phyloP scores from a whole-genome alignment of 768 basidiomycete genomes.

The Rubroboletus pulcherrimus region DNA sequence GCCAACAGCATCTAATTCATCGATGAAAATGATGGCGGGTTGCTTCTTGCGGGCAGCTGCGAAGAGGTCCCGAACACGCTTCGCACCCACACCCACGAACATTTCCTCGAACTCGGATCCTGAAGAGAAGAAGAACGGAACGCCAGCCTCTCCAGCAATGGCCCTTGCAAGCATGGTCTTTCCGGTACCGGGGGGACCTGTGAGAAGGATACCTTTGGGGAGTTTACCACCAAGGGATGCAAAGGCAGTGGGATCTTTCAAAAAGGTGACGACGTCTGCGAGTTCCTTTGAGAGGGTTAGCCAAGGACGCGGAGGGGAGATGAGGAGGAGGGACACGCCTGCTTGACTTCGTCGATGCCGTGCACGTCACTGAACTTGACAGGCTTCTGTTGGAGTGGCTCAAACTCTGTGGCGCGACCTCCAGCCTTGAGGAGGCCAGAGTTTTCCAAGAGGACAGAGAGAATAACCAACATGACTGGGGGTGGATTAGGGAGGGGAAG shows the following conservation, averaged over 20 bases:
- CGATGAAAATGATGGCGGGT: constrained; percentile 98
- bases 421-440: constrained; percentile 90
- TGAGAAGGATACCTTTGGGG: constrained; percentile 88
- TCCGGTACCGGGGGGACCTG: constrained; percentile 92
- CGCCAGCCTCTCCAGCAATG: constrained; percentile 95
- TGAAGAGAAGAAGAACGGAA: constrained; percentile 95
- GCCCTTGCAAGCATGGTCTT: constrained; percentile 84
- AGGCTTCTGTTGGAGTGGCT: constrained; percentile 72
- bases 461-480: constrained; percentile 75
- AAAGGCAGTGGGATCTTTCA: constrained; percentile 90
- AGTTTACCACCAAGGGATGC: constrained; percentile 89
- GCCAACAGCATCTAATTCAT: constrained; percentile 92
- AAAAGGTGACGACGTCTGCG: constrained; percentile 90
- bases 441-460: constrained; percentile 90
- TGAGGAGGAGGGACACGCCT: constrained; percentile 44
- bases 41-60: constrained; percentile 90
- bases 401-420: constrained; percentile 76
- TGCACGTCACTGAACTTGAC: constrained; percentile 96
- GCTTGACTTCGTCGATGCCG: constrained; percentile 96
- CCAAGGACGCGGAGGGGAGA: neutral
- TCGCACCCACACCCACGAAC: constrained; percentile 94
- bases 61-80: constrained; percentile 93
- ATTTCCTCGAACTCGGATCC: constrained; percentile 98
- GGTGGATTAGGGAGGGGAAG: constrained; percentile 2
- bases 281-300: constrained; percentile 58